Evolutionary conservation across 2,329 filamentous ascomycete species (phyloP).

Genomic region (Sporothrix dimorphospora): DNA sequence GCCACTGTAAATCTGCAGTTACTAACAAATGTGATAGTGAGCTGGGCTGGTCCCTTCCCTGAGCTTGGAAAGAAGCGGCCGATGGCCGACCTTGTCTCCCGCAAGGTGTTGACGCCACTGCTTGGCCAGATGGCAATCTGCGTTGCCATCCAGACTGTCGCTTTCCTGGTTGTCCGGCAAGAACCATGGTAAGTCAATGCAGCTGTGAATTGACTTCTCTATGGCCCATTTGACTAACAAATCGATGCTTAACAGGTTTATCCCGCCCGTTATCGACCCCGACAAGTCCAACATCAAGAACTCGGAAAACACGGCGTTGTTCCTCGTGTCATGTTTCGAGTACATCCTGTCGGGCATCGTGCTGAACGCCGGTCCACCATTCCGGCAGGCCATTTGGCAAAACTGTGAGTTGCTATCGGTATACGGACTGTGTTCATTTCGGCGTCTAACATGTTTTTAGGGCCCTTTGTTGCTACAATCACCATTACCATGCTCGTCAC

Average conservation of each 20-base stretch:
- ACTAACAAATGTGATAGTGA: no score
- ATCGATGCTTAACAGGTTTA: no score
- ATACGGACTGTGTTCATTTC: no score
- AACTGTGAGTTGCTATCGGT: no score
- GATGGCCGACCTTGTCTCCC: conserved; percentile 86
- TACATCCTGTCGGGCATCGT: conserved; percentile 91
- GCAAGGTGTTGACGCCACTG: conserved; percentile 87
- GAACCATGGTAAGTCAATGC: no score
- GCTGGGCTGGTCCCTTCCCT: conserved; percentile 86
- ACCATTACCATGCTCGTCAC: conserved; percentile 67
- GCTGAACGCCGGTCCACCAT: conserved; percentile 87
- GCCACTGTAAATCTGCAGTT: no score
- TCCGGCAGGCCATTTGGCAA: conserved; percentile 75
- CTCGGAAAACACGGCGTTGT: conserved; percentile 90
- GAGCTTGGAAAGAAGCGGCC: conserved; percentile 81
- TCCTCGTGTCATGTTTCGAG: conserved; percentile 89
- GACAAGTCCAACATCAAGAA: conserved; percentile 86
- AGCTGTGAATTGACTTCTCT: no score
- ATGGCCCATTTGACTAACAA: no score
- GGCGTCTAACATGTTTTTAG: no score
- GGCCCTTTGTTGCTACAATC: conserved; percentile 82
- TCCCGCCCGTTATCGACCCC: conserved; percentile 74
- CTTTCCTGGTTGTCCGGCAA: conserved; percentile 72
- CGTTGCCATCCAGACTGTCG: conserved; percentile 73
- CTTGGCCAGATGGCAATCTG: conserved; percentile 86